Percentiles rank a stretch among this genome's conserved stretches.
Evolutionary conservation across 2,329 filamentous ascomycete genomes (phyloP).

Genomic region (Aspergillus udagawae): DNA sequence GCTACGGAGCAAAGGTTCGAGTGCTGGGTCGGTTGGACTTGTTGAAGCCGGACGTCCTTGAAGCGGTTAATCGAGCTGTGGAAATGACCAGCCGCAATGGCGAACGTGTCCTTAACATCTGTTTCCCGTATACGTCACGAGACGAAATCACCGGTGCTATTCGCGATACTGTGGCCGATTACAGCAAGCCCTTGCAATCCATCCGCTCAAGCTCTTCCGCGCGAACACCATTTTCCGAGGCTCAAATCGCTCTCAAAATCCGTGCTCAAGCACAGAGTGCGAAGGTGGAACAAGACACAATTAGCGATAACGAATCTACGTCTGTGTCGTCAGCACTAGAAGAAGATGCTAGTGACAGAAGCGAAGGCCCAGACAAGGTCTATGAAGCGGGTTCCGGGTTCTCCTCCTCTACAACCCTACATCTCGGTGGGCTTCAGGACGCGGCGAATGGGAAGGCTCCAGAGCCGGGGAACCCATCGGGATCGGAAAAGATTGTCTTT

Average conservation of each 20-base stretch:
- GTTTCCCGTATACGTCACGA: constrained; percentile 94
- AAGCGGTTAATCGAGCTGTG: constrained; percentile 81
- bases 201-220: constrained; percentile 24
- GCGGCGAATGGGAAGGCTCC: constrained; percentile 36
- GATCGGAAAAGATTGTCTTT: constrained; percentile 35
- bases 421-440: constrained; percentile 28
- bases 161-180: constrained; percentile 80
- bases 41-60: constrained; percentile 80
- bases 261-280: constrained; percentile 55
- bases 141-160: constrained; percentile 93
- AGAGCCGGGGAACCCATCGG: constrained; percentile 25
- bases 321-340: constrained; percentile 39
- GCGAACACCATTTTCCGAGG: constrained; percentile 76
- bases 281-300: constrained; percentile 34
- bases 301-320: constrained; percentile 45
- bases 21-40: constrained; percentile 81
- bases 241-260: constrained; percentile 81
- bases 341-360: constrained; percentile 37
- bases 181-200: constrained; percentile 64
- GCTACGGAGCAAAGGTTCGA: constrained; percentile 83
- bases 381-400: constrained; percentile 34
- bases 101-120: constrained; percentile 80
- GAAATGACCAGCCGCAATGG: constrained; percentile 84
- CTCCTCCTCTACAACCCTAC: constrained; percentile 49
- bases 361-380: constrained; percentile 19